Percentiles rank a stretch among this genome's conserved stretches.
Conservation (phyloP, 1,139 yeast genomes). For the Taiozyma onychis region DNA sequence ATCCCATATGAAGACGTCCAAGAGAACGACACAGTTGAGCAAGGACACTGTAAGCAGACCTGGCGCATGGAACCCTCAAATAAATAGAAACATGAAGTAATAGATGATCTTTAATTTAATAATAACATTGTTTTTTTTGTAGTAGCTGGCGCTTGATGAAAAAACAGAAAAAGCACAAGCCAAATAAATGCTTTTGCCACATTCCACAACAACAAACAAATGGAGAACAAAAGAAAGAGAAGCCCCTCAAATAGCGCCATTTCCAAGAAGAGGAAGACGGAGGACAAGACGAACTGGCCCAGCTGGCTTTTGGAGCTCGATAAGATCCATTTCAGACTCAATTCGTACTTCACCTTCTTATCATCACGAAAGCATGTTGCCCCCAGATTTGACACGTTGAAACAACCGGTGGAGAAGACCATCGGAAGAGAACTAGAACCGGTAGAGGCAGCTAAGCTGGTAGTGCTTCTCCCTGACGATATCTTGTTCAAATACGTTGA, state of each 20-base stretch:
- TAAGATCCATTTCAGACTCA: slow-evolving; percentile 40
- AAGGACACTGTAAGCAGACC: neutral
- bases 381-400: slow-evolving; percentile 47
- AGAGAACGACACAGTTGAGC: neutral
- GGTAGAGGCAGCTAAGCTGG: slow-evolving; percentile 59
- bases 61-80: neutral
- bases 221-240: neutral
- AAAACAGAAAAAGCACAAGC: neutral
- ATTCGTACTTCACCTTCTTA: slow-evolving; percentile 52
- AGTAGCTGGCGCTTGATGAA: too few species aligned
- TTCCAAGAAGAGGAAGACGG: neutral
- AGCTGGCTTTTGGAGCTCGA: slow-evolving; percentile 32
- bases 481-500: slow-evolving; percentile 70
- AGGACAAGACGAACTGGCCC: slow-evolving; percentile 17
- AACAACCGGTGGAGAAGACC: slow-evolving; percentile 41
- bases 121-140: too few species aligned
- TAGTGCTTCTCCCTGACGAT: slow-evolving; percentile 60
- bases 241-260: neutral
- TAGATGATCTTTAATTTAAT: too few species aligned
- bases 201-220: neutral
- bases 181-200: neutral
- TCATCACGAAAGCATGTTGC: slow-evolving; percentile 49
- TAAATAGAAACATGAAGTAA: neutral
- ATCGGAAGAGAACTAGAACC: slow-evolving; percentile 32
- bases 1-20: neutral